A percentile compares a stretch with the other conserved stretches of the same genome.
Conservation (phyloP, 768 basidiomycete species). For the Panaeolus papilionaceus region DNA sequence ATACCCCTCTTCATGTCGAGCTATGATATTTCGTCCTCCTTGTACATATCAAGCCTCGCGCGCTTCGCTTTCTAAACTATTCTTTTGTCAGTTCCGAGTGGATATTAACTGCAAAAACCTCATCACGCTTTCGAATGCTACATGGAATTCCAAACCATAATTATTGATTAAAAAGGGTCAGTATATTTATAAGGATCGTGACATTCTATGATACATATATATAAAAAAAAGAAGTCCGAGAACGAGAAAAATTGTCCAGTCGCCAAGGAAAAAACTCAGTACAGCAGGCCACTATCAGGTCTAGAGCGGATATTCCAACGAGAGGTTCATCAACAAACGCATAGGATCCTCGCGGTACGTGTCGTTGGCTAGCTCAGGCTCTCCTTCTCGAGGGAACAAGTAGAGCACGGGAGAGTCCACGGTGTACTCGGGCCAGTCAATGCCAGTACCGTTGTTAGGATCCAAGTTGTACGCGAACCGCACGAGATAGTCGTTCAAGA, state of each 20-base stretch:
- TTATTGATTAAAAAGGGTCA: too few relatives aligned
- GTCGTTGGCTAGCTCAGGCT: constrained; percentile 32
- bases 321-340: constrained; percentile 33
- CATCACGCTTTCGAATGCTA: too few relatives aligned
- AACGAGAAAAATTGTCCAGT: too few relatives aligned
- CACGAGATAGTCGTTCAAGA: constrained; percentile 31
- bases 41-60: too few relatives aligned
- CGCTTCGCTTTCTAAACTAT: neutral
- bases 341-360: constrained; percentile 38
- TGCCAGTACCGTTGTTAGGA: constrained; percentile 41
- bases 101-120: too few relatives aligned
- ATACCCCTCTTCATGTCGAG: constrained; percentile 24
- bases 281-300: neutral
- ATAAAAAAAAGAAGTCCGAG: too few relatives aligned
- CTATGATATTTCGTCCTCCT: constrained; percentile 18
- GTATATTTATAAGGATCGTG: too few relatives aligned
- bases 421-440: constrained; percentile 39
- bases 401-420: constrained; percentile 29
- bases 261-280: too few relatives aligned
- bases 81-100: too few relatives aligned
- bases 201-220: too few relatives aligned
- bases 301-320: constrained; percentile 30
- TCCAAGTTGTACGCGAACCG: constrained; percentile 38
- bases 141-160: too few relatives aligned
- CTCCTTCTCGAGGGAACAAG: constrained; percentile 27